phyloP scores from a whole-genome alignment of 106 monocot species.

The Agapanthus africanus region DNA sequence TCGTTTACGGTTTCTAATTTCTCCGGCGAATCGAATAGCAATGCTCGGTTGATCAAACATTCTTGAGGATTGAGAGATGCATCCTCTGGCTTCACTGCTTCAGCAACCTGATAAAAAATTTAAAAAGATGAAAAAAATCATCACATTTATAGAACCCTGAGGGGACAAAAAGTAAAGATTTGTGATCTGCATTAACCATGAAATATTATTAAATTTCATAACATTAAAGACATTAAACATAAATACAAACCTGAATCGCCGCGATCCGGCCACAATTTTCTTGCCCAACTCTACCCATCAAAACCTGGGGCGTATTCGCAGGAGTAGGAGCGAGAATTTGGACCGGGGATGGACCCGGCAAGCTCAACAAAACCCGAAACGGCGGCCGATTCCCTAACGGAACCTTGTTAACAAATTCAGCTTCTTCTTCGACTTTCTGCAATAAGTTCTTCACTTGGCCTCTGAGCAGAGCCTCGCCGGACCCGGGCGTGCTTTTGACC shows the following conservation, averaged over 20 bases:
- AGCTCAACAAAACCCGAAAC: conserved; percentile 26
- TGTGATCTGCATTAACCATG: too few relatives aligned
- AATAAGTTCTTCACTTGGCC: conserved; percentile 83
- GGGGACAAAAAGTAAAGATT: too few relatives aligned
- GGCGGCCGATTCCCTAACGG: conserved; percentile 10
- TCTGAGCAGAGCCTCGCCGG: conserved; percentile 82
- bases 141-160: too few relatives aligned
- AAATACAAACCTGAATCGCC: background rate
- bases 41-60: conserved; percentile 57
- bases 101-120: conserved; percentile 16
- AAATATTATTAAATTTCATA: too few relatives aligned
- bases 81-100: conserved; percentile 16
- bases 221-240: too few relatives aligned
- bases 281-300: too few relatives aligned
- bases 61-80: background rate
- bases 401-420: conserved; percentile 30
- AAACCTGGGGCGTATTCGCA: conserved; percentile 53
- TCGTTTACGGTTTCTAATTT: conserved; percentile 33
- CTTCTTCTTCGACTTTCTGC: conserved; percentile 77
- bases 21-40: conserved; percentile 76
- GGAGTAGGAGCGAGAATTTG: conserved; percentile 82
- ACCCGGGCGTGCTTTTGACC: conserved; percentile 45
- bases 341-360: conserved; percentile 35
- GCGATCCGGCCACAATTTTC: background rate
- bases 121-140: background rate